Conservation (phyloP, 352 stramenopile genomes). For the Pythium myriotylum region DNA sequence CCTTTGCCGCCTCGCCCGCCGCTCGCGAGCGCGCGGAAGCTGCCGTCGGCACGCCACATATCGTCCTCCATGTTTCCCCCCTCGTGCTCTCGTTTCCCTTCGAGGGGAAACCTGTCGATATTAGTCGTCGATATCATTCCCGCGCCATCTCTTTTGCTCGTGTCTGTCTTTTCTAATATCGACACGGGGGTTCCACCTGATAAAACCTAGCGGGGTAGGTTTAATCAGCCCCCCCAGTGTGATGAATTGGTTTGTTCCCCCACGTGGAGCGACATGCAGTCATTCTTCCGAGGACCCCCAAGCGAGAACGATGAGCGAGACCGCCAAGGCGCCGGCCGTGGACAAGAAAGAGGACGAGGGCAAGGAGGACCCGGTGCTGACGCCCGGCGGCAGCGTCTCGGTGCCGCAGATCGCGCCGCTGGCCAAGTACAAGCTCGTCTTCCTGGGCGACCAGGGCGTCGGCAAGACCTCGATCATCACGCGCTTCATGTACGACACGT, state of each 20-base stretch:
- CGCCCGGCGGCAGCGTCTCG: conserved; percentile 25
- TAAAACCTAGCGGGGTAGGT: no score
- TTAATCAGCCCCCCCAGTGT: no score
- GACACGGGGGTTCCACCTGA: background rate
- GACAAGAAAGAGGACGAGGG: conserved; percentile 25
- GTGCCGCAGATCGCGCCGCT: conserved; percentile 89
- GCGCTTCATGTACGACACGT: conserved; percentile 99
- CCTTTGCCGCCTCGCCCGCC: conserved; percentile 24
- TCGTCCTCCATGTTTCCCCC: conserved; percentile 65
- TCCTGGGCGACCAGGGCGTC: conserved; percentile 96
- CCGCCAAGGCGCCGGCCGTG: conserved; percentile 19
- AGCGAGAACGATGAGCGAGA: conserved; percentile 20
- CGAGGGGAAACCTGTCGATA: conserved; percentile 10
- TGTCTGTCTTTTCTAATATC: background rate
- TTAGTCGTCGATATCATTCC: background rate
- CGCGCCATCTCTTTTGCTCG: no score
- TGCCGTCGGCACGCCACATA: conserved; percentile 71
- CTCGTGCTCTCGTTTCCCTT: background rate
- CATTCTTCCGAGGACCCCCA: background rate
- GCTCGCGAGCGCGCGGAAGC: conserved; percentile 56
- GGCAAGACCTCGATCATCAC: conserved; percentile 99
- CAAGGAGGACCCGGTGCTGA: conserved; percentile 26
- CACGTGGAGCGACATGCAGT: background rate
- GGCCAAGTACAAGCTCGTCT: conserved; percentile 95
- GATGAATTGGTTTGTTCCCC: no score